Evolutionary conservation across 768 basidiomycete species (phyloP).

Genomic region (Phylloporus scabripes): DNA sequence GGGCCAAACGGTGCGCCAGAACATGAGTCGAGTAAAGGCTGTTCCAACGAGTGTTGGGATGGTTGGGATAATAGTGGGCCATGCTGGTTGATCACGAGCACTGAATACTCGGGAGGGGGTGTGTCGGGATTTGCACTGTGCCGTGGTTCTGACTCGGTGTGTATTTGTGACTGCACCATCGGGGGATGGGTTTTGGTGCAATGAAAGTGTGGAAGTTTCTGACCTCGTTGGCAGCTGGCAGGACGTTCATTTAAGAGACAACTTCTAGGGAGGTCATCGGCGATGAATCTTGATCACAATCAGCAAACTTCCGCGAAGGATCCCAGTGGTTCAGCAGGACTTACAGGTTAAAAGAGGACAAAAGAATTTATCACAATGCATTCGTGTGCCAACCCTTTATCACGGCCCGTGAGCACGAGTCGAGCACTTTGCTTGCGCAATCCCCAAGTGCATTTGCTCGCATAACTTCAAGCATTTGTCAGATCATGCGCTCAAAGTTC

Average conservation of each 20-base stretch:
- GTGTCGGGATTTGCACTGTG: slow-evolving; percentile 23
- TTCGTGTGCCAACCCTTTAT: no score
- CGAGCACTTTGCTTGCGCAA: background rate
- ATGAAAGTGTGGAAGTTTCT: background rate
- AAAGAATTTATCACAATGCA: no score
- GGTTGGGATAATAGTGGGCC: slow-evolving; percentile 15
- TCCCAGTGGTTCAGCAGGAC: background rate
- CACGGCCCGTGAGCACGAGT: no score
- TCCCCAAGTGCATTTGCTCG: no score
- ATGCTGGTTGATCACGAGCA: slow-evolving; percentile 13
- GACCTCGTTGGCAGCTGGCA: background rate
- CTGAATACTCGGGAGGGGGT: slow-evolving; percentile 27
- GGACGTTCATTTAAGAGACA: background rate
- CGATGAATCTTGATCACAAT: background rate
- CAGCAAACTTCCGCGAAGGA: background rate
- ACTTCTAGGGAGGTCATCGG: background rate
- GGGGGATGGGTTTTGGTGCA: background rate
- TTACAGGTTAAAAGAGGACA: background rate
- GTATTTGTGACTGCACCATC: slow-evolving; percentile 14
- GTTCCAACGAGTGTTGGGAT: slow-evolving; percentile 1
- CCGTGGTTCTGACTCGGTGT: slow-evolving; percentile 11
- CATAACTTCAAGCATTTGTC: no score
- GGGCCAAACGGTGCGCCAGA: slow-evolving; percentile 13
- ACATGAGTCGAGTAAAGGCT: slow-evolving; percentile 16
- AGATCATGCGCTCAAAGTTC: background rate